phyloP scores from a whole-genome alignment of 2,329 filamentous ascomycete species.

The Ascocoryne sarcoides region DNA sequence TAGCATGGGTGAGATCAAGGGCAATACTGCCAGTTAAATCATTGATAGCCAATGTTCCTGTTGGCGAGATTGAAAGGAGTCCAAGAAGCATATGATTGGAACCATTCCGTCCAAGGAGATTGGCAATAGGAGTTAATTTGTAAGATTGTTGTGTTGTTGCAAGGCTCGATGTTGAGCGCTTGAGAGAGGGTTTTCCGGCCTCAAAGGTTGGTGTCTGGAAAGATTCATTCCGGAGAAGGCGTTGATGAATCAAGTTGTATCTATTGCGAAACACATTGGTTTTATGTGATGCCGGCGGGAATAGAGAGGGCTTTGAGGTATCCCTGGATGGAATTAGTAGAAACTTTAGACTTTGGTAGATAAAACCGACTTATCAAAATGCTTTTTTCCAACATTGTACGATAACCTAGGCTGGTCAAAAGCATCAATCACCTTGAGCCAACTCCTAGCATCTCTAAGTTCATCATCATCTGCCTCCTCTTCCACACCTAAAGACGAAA shows the following conservation, averaged over 20 bases:
- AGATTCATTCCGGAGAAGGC: constrained; percentile 82
- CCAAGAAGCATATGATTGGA: constrained; percentile 81
- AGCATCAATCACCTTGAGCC: constrained; percentile 75
- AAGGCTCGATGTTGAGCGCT: constrained; percentile 48
- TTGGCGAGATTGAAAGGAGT: constrained; percentile 70
- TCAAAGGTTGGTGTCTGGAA: constrained; percentile 79
- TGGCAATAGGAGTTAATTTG: constrained; percentile 79
- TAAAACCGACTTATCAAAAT: constrained; percentile 67
- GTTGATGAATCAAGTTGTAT: constrained; percentile 87
- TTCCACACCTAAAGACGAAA: constrained; percentile 44
- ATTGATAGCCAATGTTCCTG: constrained; percentile 72
- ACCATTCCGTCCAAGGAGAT: constrained; percentile 68
- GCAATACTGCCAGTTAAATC: constrained; percentile 84
- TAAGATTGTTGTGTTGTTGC: constrained; percentile 55
- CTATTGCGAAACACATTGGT: constrained; percentile 80
- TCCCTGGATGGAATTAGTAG: constrained; percentile 36
- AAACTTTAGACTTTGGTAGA: not conserved
- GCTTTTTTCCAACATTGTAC: constrained; percentile 75
- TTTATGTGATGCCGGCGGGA: constrained; percentile 74
- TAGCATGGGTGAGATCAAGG: constrained; percentile 72
- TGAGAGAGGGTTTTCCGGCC: constrained; percentile 45
- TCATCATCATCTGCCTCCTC: constrained; percentile 46
- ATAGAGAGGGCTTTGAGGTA: constrained; percentile 54
- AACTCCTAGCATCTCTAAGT: constrained; percentile 62
- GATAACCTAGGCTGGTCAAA: constrained; percentile 75